A percentile compares a stretch with the other conserved stretches of the same genome.
These are phyloP conservation scores for Ustilago crameri DNA, from an alignment of 1,284 basidiomycete species.

Conservation along the genomic window DNA sequence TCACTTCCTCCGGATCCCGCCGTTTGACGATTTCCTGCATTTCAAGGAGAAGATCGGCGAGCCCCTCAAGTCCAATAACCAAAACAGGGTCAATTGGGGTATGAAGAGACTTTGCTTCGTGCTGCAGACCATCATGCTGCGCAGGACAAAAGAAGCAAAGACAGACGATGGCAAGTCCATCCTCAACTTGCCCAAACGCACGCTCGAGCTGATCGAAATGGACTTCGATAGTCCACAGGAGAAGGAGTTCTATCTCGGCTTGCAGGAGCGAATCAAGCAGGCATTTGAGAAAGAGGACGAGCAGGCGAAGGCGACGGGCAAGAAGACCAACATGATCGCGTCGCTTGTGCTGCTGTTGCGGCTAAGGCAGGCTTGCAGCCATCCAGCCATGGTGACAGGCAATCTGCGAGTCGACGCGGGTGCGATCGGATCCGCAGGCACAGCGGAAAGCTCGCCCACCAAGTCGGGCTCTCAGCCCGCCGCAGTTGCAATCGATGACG, in stretches of 20 bases:
- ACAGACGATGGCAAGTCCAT: constrained; percentile 77
- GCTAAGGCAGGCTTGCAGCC: constrained; percentile 77
- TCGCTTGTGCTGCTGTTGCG: constrained; percentile 85
- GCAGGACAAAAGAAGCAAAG: constrained; percentile 83
- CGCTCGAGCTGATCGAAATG: constrained; percentile 76
- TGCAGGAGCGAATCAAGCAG: constrained; percentile 80
- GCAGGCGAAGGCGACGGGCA: constrained; percentile 69
- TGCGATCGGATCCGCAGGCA: constrained; percentile 26
- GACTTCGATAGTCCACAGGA: constrained; percentile 73
- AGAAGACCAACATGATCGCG: constrained; percentile 80
- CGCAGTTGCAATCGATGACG: constrained; percentile 20
- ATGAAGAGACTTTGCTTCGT: constrained; percentile 74
- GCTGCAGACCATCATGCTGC: constrained; percentile 86
- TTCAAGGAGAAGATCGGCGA: constrained; percentile 84
- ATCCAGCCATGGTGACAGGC: constrained; percentile 55
- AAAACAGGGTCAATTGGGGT: constrained; percentile 60
- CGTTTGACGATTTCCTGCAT: constrained; percentile 80
- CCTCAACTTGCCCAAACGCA: constrained; percentile 82
- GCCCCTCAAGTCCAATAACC: constrained; percentile 73
- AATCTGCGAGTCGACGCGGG: constrained; percentile 35
- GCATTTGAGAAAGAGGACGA: constrained; percentile 72
- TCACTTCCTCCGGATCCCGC: constrained; percentile 85
- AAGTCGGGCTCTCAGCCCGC: background rate
- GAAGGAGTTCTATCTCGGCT: constrained; percentile 80
- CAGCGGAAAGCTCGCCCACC: background rate